Conservation (phyloP, 176 grass and related monocot genomes). For the Carex parvula region DNA sequence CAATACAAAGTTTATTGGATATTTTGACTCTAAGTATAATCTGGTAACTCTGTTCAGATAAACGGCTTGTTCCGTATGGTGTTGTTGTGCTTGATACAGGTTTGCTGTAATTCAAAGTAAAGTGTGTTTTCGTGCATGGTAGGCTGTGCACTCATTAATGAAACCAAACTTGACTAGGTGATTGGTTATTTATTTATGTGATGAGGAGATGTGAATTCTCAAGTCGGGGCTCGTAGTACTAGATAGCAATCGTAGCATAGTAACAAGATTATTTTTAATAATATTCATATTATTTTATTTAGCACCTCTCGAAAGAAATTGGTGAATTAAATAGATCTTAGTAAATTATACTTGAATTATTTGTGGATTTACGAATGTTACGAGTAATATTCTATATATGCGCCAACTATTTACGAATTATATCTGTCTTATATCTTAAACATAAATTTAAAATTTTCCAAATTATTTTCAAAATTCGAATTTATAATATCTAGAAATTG, state of each 20-base stretch:
- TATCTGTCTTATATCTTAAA: too few species aligned
- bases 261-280: neutral
- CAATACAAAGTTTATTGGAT: conserved; percentile 3
- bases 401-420: too few species aligned
- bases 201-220: too few species aligned
- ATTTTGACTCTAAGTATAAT: too few species aligned
- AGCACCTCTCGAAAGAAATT: neutral
- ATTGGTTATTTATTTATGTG: neutral
- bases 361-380: too few species aligned
- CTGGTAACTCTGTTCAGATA: neutral
- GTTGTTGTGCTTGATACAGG: neutral
- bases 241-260: neutral
- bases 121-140: neutral
- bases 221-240: neutral
- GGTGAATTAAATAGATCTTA: neutral
- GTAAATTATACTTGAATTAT: too few species aligned
- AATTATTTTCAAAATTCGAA: too few species aligned
- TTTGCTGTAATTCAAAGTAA: conserved; percentile 1
- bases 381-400: too few species aligned
- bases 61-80: neutral
- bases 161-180: neutral
- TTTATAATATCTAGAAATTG: too few species aligned
- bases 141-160: neutral
- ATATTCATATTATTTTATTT: neutral
- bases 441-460: too few species aligned